A percentile compares a stretch with the other conserved stretches of the same genome.
These are phyloP conservation scores for Boletus rufocinnamomeus DNA, from an alignment of 768 basidiomycete species.

Conservation along the genomic window DNA sequence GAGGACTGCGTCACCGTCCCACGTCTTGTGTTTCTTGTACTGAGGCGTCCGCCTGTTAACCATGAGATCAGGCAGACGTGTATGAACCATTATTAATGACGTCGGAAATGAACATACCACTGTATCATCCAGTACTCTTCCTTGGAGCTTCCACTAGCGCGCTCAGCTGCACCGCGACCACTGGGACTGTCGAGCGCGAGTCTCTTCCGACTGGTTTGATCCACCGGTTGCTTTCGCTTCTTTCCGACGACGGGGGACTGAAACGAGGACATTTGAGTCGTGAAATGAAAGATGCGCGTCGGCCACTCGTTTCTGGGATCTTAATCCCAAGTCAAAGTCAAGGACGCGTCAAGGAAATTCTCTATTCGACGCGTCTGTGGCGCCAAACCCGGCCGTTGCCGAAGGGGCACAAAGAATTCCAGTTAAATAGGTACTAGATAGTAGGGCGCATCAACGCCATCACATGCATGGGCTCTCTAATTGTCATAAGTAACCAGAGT, in stretches of 20 bases:
- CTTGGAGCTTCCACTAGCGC: slow-evolving; percentile 16
- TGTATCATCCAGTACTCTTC: slow-evolving; percentile 75
- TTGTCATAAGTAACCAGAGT: neutral
- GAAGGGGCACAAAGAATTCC: neutral
- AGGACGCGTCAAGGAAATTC: slow-evolving; percentile 5
- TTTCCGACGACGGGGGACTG: slow-evolving; percentile 25
- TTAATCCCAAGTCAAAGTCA: neutral
- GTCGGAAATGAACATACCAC: slow-evolving; percentile 47
- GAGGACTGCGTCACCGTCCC: slow-evolving; percentile 83
- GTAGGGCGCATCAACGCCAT: neutral
- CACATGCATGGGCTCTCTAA: neutral
- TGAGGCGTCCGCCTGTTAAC: slow-evolving; percentile 62
- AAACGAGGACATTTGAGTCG: slow-evolving; percentile 23
- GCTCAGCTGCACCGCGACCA: slow-evolving; percentile 6
- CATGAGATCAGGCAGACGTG: neutral
- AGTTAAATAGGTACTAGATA: neutral
- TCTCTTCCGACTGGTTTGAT: slow-evolving; percentile 32
- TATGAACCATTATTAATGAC: neutral
- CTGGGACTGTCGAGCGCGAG: slow-evolving; percentile 27
- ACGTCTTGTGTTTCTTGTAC: slow-evolving; percentile 83
- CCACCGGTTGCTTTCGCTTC: slow-evolving; percentile 32
- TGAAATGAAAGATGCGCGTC: neutral
- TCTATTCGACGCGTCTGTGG: slow-evolving; percentile 28
- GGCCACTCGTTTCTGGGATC: neutral
- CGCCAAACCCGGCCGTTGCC: slow-evolving; percentile 16